Percentiles rank a stretch among this genome's conserved stretches.
Evolutionary conservation across 495 filamentous ascomycete species (phyloP).

Genomic region (Daldinia vernicosa): DNA sequence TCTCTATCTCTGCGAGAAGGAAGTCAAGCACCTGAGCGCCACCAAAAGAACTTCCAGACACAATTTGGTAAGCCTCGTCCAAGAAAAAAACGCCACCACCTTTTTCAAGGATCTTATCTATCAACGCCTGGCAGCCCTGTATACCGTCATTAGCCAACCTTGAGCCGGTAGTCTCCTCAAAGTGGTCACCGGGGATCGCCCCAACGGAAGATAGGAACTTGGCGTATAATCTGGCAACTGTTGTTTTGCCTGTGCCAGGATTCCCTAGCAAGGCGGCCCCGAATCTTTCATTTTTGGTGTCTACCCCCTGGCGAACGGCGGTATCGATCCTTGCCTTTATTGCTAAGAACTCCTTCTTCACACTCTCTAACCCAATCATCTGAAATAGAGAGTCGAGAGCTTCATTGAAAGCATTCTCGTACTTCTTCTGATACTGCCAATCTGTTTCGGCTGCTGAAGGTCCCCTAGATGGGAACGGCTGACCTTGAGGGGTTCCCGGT

Average conservation of each 20-base stretch:
- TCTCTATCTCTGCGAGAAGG: slow-evolving; percentile 78
- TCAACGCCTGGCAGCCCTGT: slow-evolving; percentile 60
- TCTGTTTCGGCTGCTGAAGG: slow-evolving; percentile 33
- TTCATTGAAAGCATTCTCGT: slow-evolving; percentile 40
- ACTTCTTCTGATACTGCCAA: slow-evolving; percentile 45
- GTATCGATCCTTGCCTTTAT: slow-evolving; percentile 77
- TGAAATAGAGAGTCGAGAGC: slow-evolving; percentile 72
- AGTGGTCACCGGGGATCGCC: slow-evolving; percentile 60
- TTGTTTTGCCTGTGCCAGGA: slow-evolving; percentile 87
- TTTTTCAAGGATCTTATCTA: slow-evolving; percentile 64
- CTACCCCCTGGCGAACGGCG: slow-evolving; percentile 61
- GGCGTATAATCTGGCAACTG: slow-evolving; percentile 79
- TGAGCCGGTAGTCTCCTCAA: slow-evolving; percentile 76
- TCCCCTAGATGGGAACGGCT: not conserved
- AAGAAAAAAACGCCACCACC: slow-evolving; percentile 79
- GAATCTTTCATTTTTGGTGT: slow-evolving; percentile 68
- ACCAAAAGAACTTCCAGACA: slow-evolving; percentile 60
- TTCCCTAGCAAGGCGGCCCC: slow-evolving; percentile 76
- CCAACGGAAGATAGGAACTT: slow-evolving; percentile 70
- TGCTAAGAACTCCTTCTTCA: slow-evolving; percentile 69
- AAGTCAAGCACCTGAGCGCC: slow-evolving; percentile 76
- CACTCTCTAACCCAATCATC: slow-evolving; percentile 76
- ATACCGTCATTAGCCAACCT: slow-evolving; percentile 72
- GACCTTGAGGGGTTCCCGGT: slow-evolving; percentile 23
- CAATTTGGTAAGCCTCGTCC: slow-evolving; percentile 82